Base-by-base conservation (phyloP, 208 protist genomes). In the Trypanosoma cruzi region DNA sequence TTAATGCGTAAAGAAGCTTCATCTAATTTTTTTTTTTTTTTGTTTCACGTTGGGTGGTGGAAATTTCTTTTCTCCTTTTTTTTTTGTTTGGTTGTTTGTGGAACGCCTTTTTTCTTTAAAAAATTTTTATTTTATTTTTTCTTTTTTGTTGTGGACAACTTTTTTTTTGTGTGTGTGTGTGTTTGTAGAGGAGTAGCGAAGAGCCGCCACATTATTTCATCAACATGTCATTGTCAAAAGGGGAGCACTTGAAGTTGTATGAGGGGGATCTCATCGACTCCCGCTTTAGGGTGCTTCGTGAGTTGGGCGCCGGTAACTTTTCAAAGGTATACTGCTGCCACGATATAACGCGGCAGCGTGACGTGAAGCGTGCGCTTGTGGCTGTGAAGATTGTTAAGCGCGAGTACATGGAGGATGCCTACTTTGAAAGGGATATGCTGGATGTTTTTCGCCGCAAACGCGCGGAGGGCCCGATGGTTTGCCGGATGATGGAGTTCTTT, bases 331-430 rank as follows among this genome's bases (percentile, higher is more conserved):
- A 94, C 60, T 77, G 77, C 26, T 86, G 81, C 29, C 63, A 79
- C 18, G 86, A 93, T 57, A 13, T 81, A 0, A 28, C 75, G 2
- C 40, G 56, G 14, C 46, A 32, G 22, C 44, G 58, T 36, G 67
- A 80, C 28, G 29, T 31, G 10, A 76, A 63, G 32, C 48, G 56
- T 2, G 64, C 64, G 31, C 50, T 71, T 20, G 69, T 96, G 8
- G 91, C 91, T 1, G 79, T 95, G 61, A 96, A 96, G 66, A 83
- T 94, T 40, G 69, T 96, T 31, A 93, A 92, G 67, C 77, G 74
- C 64, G 88, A 96, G 68, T 94, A 95, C 69, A 85, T 68, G 44
- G 77, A 71, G 40, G 87, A 94, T 61, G 89, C 92, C 3, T 79
- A 77, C 54, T 94, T 89, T 77, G 89, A 96, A 73, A 71, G 81